Percentiles rank a stretch among this genome's conserved stretches.
These are phyloP conservation scores for Podospora conica DNA, from an alignment of 495 filamentous ascomycete species.

Conservation along the genomic window DNA sequence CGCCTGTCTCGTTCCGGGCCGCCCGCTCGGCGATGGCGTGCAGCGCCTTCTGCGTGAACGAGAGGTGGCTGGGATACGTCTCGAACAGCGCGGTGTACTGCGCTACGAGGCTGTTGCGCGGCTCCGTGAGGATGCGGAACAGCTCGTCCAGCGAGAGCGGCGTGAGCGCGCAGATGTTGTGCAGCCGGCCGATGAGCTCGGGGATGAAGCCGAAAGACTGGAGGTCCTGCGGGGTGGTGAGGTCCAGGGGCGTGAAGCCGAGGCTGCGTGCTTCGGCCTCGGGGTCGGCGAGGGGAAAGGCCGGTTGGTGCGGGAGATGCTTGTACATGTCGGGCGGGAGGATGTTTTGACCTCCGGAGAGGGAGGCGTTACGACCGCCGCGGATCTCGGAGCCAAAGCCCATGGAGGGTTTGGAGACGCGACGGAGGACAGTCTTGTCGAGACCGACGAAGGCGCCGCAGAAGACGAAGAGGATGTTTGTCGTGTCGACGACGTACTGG, in stretches of 20 bases:
- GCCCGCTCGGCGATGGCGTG: conserved; percentile 72
- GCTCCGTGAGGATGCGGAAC: conserved; percentile 83
- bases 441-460: conserved; percentile 93
- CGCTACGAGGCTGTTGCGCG: conserved; percentile 73
- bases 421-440: conserved; percentile 78
- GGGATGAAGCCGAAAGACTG: conserved; percentile 93
- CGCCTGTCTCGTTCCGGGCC: conserved; percentile 72
- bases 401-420: conserved; percentile 80
- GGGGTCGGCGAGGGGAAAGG: conserved; percentile 22
- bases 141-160: conserved; percentile 74
- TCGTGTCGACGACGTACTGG: conserved; percentile 83
- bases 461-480: conserved; percentile 95
- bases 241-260: conserved; percentile 70
- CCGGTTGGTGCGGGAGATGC: conserved; percentile 38
- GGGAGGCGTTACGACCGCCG: conserved; percentile 22
- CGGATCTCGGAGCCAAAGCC: conserved; percentile 86
- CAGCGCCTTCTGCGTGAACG: conserved; percentile 74
- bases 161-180: conserved; percentile 76
- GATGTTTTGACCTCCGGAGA: conserved; percentile 30
- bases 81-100: conserved; percentile 84
- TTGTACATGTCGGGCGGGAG: conserved; percentile 39
- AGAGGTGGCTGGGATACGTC: conserved; percentile 74
- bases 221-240: conserved; percentile 74
- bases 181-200: conserved; percentile 85
- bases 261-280: conserved; percentile 11